Percentiles rank a stretch among this genome's conserved stretches.
Evolutionary conservation across 192 early-diverging fungal species (phyloP).

Genomic region (Coemansia erecta): DNA sequence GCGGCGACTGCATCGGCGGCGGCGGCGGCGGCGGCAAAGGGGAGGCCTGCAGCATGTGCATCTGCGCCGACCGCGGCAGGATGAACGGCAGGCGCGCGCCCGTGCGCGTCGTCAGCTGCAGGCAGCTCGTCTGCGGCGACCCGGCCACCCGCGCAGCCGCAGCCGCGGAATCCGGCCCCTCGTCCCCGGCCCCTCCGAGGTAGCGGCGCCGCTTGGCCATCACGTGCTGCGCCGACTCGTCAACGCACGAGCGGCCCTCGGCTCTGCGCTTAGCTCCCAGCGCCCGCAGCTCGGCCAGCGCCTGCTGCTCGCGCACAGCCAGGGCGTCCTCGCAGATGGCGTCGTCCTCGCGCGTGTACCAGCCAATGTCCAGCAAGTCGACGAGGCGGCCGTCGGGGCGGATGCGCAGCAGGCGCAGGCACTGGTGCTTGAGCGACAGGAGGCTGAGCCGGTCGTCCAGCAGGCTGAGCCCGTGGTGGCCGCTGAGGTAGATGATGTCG

Average conservation of each 20-base stretch:
- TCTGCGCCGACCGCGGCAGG: slow-evolving; percentile 18
- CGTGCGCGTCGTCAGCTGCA: slow-evolving; percentile 5
- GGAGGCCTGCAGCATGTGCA: slow-evolving; percentile 10
- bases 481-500: slow-evolving; percentile 45
- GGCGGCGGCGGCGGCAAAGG: no score
- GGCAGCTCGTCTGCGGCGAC: neutral
- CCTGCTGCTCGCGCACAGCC: slow-evolving; percentile 18
- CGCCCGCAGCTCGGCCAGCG: slow-evolving; percentile 7
- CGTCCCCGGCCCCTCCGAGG: no score
- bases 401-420: slow-evolving; percentile 40
- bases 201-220: slow-evolving; percentile 6
- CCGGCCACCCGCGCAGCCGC: neutral
- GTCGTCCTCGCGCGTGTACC: slow-evolving; percentile 47
- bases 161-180: no score
- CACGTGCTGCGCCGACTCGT: slow-evolving; percentile 13
- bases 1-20: no score
- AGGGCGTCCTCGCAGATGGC: slow-evolving; percentile 30
- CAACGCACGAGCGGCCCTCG: slow-evolving; percentile 12
- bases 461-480: slow-evolving; percentile 44
- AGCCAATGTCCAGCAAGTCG: slow-evolving; percentile 45
- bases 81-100: slow-evolving; percentile 10
- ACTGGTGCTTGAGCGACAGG: slow-evolving; percentile 50
- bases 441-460: slow-evolving; percentile 43
- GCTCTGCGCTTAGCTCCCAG: slow-evolving; percentile 14
- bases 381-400: slow-evolving; percentile 21